Evolutionary conservation across 495 filamentous ascomycete species (phyloP).

Genomic region (Trichoderma gamsii): DNA sequence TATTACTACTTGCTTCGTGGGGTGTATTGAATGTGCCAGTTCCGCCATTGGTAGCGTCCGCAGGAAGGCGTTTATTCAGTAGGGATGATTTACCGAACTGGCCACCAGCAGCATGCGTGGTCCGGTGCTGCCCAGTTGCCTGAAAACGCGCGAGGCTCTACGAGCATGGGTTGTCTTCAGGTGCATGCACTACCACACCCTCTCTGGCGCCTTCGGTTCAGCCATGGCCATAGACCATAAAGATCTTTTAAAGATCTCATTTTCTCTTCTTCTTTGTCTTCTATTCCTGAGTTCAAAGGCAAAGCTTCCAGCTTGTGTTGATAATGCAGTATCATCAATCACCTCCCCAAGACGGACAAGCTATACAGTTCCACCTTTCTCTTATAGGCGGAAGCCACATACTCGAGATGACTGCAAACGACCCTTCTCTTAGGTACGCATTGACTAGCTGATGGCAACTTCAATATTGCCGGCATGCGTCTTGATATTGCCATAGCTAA

Average conservation of each 20-base stretch:
- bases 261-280: too few species aligned
- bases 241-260: too few species aligned
- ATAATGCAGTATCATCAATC: background rate
- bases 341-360: background rate
- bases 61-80: background rate
- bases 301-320: too few species aligned
- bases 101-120: background rate
- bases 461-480: background rate
- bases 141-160: background rate
- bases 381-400: background rate
- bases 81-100: background rate
- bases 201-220: background rate
- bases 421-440: background rate
- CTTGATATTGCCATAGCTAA: background rate
- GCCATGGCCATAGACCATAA: too few species aligned
- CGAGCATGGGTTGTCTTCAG: background rate
- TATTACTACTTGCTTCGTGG: background rate
- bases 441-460: background rate
- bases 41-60: background rate
- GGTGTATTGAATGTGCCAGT: background rate
- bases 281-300: too few species aligned
- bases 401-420: background rate
- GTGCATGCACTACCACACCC: background rate
- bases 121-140: slow-evolving; percentile 2
- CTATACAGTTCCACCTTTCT: background rate